These are phyloP conservation scores for Claviceps africana DNA, from an alignment of 2,329 filamentous ascomycete genomes.

Conservation along the genomic window DNA sequence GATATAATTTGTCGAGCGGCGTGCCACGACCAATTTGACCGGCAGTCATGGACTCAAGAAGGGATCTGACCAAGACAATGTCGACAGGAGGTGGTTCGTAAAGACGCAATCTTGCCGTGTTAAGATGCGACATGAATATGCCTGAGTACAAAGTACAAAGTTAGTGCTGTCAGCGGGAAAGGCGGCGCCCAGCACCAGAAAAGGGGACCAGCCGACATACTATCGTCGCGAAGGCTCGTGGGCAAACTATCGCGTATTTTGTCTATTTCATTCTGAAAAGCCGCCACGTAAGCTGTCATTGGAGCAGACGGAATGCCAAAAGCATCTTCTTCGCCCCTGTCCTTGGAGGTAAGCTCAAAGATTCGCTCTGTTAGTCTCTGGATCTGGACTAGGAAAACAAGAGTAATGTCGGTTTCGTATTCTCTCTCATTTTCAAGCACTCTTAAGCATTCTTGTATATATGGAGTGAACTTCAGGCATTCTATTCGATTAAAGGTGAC, in stretches of 20 bases:
- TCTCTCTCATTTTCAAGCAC: slow-evolving; percentile 30
- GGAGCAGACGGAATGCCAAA: slow-evolving; percentile 25
- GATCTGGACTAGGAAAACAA: slow-evolving; percentile 33
- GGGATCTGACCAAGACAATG: slow-evolving; percentile 23
- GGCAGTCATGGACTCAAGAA: slow-evolving; percentile 28
- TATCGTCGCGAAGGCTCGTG: slow-evolving; percentile 20
- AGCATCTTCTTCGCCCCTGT: slow-evolving; percentile 20
- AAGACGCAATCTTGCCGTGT: slow-evolving; percentile 27
- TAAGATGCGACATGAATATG: slow-evolving; percentile 17
- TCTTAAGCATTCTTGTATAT: slow-evolving; percentile 35
- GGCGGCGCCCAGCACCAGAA: background rate
- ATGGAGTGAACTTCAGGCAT: slow-evolving; percentile 35
- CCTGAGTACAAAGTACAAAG: background rate
- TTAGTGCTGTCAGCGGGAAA: background rate
- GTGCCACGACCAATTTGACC: slow-evolving; percentile 24
- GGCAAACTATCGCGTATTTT: slow-evolving; percentile 25
- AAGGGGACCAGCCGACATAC: slow-evolving; percentile 15
- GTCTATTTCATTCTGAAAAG: slow-evolving; percentile 32
- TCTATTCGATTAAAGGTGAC: slow-evolving; percentile 31
- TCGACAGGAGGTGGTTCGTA: slow-evolving; percentile 34
- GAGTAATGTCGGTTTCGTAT: slow-evolving; percentile 30
- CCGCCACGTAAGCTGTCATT: slow-evolving; percentile 28
- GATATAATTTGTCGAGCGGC: slow-evolving; percentile 35
- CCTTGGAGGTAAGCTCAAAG: slow-evolving; percentile 23
- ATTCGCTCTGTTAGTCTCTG: slow-evolving; percentile 39